These are phyloP conservation scores for Teratosphaeriaceae sp. DNA, from an alignment of 2,329 filamentous ascomycete genomes.

Conservation along the genomic window DNA sequence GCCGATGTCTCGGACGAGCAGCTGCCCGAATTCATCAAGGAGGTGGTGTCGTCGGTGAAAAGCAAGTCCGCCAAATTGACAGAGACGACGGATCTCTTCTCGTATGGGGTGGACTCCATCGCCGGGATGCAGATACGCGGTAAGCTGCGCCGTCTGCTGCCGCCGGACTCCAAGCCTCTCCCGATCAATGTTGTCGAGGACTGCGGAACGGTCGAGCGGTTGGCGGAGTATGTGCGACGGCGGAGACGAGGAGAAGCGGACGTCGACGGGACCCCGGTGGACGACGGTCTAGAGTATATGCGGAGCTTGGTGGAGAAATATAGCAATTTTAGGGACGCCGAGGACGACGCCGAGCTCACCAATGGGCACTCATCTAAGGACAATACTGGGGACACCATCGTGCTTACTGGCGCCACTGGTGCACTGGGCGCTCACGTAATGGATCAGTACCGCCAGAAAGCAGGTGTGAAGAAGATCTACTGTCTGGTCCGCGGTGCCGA, in stretches of 20 bases:
- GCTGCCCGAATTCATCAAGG: slow-evolving; percentile 28
- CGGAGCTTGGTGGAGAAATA: slow-evolving; percentile 43
- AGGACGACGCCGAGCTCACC: slow-evolving; percentile 8
- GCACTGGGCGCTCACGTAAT: slow-evolving; percentile 48
- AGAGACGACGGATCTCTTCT: slow-evolving; percentile 48
- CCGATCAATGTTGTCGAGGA: slow-evolving; percentile 57
- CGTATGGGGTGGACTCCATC: slow-evolving; percentile 55
- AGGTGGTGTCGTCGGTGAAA: slow-evolving; percentile 17
- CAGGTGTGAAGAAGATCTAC: slow-evolving; percentile 42
- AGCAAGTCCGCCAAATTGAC: slow-evolving; percentile 14
- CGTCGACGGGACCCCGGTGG: slow-evolving; percentile 17
- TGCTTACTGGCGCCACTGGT: slow-evolving; percentile 47
- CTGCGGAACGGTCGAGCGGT: slow-evolving; percentile 45
- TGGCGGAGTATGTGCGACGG: slow-evolving; percentile 33
- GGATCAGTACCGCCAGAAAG: slow-evolving; percentile 35
- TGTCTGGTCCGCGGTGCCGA: slow-evolving; percentile 50
- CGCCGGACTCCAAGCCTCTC: slow-evolving; percentile 30
- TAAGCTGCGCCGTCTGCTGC: slow-evolving; percentile 31
- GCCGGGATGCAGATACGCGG: slow-evolving; percentile 48
- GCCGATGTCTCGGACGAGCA: slow-evolving; percentile 26
- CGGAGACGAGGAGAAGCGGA: slow-evolving; percentile 31
- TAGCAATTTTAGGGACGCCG: slow-evolving; percentile 30
- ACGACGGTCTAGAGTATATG: slow-evolving; percentile 39
- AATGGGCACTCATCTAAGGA: slow-evolving; percentile 5
- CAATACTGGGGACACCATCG: slow-evolving; percentile 19